Conservation (phyloP, 2,329 filamentous ascomycete species). For the Nigrospora oryzae region DNA sequence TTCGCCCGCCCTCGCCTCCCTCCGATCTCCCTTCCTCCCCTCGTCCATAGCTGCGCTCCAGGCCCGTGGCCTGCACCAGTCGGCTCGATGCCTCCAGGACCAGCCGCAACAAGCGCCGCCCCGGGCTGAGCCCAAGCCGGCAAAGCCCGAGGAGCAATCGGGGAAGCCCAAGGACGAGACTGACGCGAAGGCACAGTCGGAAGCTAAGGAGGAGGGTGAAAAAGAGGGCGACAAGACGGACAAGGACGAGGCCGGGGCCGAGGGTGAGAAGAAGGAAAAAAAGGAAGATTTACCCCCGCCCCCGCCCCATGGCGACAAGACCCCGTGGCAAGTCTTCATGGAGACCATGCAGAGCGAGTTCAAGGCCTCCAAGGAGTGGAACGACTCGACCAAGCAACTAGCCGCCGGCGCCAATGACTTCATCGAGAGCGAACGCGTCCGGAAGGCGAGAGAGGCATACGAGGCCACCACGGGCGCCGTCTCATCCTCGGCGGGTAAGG, state of each 20-base stretch:
- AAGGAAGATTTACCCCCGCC: conserved; percentile 70
- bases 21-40: conserved; percentile 38
- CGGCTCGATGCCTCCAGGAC: conserved; percentile 21
- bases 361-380: conserved; percentile 97
- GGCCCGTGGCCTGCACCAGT: conserved; percentile 29
- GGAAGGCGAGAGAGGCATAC: conserved; percentile 78
- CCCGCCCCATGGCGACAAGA: conserved; percentile 96
- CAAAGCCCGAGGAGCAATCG: conserved; percentile 25
- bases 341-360: conserved; percentile 94
- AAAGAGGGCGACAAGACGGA: conserved; percentile 37
- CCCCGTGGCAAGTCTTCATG: conserved; percentile 96
- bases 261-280: conserved; percentile 49
- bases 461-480: conserved; percentile 79
- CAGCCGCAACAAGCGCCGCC: conserved; percentile 18
- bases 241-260: conserved; percentile 28
- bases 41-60: conserved; percentile 28
- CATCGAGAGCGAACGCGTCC: conserved; percentile 84
- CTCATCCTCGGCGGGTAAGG: conserved; percentile 66
- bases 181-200: conserved; percentile 28
- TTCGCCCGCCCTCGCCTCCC: conserved; percentile 22
- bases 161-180: conserved; percentile 26
- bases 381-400: conserved; percentile 94
- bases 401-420: conserved; percentile 85
- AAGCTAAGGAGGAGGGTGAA: conserved; percentile 23
- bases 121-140: conserved; percentile 26